Conservation (phyloP, 306 rosid species). For the Phaseolus lunatus region DNA sequence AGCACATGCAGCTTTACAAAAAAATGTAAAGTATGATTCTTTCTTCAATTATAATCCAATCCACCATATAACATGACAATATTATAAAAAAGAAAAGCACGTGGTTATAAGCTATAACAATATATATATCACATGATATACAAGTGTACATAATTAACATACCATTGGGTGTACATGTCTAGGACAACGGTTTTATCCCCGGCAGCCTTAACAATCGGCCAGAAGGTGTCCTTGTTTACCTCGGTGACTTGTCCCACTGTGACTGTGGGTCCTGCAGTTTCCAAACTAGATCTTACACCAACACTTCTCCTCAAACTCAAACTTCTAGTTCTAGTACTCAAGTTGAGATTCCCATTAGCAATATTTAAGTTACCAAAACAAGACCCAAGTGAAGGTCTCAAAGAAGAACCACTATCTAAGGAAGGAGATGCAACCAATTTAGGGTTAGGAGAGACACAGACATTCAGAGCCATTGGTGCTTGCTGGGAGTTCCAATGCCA, state of each 20-base stretch:
- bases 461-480: slow-evolving; percentile 62
- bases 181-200: slow-evolving; percentile 90
- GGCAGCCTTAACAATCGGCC: slow-evolving; percentile 97
- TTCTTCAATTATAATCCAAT: slow-evolving; percentile 13
- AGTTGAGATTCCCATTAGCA: background rate
- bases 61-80: background rate
- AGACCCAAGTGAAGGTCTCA: slow-evolving; percentile 1
- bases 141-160: background rate
- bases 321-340: background rate
- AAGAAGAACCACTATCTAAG: slow-evolving; percentile 40
- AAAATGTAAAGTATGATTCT: slow-evolving; percentile 11
- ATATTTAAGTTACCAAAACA: slow-evolving; percentile 18
- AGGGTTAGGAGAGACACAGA: slow-evolving; percentile 48
- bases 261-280: slow-evolving; percentile 66
- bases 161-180: slow-evolving; percentile 99
- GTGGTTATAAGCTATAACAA: background rate
- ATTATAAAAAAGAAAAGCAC: background rate
- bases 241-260: slow-evolving; percentile 84
- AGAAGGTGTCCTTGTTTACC: slow-evolving; percentile 91
- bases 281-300: slow-evolving; percentile 71
- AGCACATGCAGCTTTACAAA: background rate
- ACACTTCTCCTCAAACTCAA: slow-evolving; percentile 32
- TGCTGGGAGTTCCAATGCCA: background rate
- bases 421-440: slow-evolving; percentile 42
- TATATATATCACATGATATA: background rate